These are phyloP conservation scores for Lentinula sp. DNA, from an alignment of 768 basidiomycete genomes.

Conservation along the genomic window DNA sequence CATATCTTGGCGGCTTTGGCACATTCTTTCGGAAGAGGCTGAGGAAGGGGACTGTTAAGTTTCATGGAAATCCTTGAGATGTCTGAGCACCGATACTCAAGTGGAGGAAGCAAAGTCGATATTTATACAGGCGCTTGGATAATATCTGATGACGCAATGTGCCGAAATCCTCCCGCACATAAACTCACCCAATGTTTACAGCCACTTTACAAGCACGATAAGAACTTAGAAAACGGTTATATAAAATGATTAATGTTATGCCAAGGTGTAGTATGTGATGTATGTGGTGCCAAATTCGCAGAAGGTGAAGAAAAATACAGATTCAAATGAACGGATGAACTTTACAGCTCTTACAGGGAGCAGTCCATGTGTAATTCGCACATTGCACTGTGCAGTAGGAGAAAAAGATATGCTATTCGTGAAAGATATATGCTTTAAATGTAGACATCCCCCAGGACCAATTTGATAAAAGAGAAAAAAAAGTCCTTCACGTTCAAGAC, in stretches of 20 bases:
- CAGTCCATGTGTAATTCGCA: background rate
- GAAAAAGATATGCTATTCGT: background rate
- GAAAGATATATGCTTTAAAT: background rate
- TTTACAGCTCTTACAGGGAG: background rate
- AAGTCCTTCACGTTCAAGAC: background rate
- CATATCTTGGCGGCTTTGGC: conserved; percentile 85
- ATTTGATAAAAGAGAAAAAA: background rate
- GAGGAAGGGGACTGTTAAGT: conserved; percentile 43
- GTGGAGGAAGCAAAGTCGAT: background rate
- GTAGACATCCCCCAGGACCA: background rate
- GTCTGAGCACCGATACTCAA: background rate
- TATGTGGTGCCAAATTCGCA: background rate
- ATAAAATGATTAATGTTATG: background rate
- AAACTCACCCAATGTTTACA: background rate
- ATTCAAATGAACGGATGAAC: background rate
- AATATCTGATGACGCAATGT: background rate
- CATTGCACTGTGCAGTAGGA: background rate
- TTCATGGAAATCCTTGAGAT: conserved; percentile 27
- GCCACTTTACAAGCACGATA: too few species aligned
- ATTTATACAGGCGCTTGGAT: background rate
- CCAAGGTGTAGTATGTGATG: background rate
- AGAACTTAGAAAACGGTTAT: background rate
- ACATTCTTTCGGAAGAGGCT: conserved; percentile 76
- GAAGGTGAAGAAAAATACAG: background rate
- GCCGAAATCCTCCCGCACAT: background rate